Percentiles rank a stretch among this genome's conserved stretches.
Conservation (phyloP, 2,329 filamentous ascomycete species). For the Helotiales sp. region DNA sequence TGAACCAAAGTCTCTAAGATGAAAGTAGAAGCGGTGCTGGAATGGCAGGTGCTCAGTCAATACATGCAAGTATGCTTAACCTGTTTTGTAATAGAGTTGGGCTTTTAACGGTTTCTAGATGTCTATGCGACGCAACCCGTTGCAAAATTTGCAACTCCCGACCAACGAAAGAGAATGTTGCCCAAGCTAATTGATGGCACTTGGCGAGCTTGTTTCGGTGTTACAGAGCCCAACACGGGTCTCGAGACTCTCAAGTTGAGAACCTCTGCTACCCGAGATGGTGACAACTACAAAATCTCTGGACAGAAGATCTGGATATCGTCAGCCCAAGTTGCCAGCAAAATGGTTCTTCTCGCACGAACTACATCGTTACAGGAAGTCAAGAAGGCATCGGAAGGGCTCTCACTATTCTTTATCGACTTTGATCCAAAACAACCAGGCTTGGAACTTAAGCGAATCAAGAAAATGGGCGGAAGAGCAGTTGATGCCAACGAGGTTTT, state of each 20-base stretch:
- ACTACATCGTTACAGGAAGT: slow-evolving; percentile 70
- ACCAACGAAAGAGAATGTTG: slow-evolving; percentile 64
- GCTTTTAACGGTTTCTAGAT: slow-evolving; percentile 33
- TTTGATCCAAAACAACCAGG: slow-evolving; percentile 61
- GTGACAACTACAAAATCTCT: slow-evolving; percentile 63
- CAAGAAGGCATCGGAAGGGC: slow-evolving; percentile 68
- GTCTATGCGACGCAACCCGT: slow-evolving; percentile 77
- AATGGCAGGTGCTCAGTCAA: slow-evolving; percentile 67
- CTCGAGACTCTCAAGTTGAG: slow-evolving; percentile 73
- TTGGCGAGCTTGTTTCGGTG: slow-evolving; percentile 76
- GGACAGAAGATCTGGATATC: slow-evolving; percentile 92
- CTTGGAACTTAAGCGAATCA: slow-evolving; percentile 62
- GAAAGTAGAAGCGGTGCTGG: slow-evolving; percentile 64
- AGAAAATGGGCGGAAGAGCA: slow-evolving; percentile 82
- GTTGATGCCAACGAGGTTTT: slow-evolving; percentile 88
- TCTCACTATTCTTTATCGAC: slow-evolving; percentile 80
- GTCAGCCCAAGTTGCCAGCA: slow-evolving; percentile 76
- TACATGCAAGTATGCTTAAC: slow-evolving; percentile 49
- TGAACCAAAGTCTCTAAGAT: slow-evolving; percentile 66
- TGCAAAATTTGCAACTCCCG: slow-evolving; percentile 67
- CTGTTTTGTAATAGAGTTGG: neutral
- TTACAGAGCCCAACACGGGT: slow-evolving; percentile 81
- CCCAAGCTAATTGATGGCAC: slow-evolving; percentile 71
- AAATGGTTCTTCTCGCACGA: slow-evolving; percentile 81
- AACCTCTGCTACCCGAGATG: slow-evolving; percentile 62